These are phyloP conservation scores for Triadica sebifera DNA, from an alignment of 345 rosid genomes.

Conservation along the genomic window DNA sequence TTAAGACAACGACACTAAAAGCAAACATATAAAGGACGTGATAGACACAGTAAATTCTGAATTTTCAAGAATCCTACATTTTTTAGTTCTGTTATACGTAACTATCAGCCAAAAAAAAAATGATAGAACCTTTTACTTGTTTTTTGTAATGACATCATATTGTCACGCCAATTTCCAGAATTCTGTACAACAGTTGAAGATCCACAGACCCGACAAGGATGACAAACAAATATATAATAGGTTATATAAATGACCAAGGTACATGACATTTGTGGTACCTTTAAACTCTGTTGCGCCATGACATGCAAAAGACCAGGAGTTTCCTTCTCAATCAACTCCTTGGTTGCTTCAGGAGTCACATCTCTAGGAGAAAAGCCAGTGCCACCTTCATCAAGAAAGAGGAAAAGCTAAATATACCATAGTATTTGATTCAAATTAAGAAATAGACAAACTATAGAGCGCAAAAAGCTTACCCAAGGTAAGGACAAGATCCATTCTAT, in stretches of 20 bases:
- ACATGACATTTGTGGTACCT: constrained; percentile 41
- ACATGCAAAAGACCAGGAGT: constrained; percentile 86
- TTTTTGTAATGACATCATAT: neutral
- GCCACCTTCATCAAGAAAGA: constrained; percentile 56
- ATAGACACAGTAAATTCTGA: neutral
- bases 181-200: neutral
- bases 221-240: neutral
- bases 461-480: constrained; percentile 62
- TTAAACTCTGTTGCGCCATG: constrained; percentile 95
- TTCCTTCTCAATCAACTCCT: constrained; percentile 76
- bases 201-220: neutral
- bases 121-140: neutral
- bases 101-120: neutral
- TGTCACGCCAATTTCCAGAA: neutral
- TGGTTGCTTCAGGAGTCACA: constrained; percentile 96
- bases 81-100: neutral
- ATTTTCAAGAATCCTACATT: neutral
- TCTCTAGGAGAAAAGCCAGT: constrained; percentile 96
- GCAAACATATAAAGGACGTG: neutral
- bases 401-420: neutral
- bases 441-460: constrained; percentile 3
- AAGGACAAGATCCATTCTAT: constrained; percentile 75
- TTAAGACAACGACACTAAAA: neutral
- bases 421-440: neutral
- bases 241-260: neutral